Conservation (phyloP, 305 asterid genomes). For the Fraxinus dipetala region DNA sequence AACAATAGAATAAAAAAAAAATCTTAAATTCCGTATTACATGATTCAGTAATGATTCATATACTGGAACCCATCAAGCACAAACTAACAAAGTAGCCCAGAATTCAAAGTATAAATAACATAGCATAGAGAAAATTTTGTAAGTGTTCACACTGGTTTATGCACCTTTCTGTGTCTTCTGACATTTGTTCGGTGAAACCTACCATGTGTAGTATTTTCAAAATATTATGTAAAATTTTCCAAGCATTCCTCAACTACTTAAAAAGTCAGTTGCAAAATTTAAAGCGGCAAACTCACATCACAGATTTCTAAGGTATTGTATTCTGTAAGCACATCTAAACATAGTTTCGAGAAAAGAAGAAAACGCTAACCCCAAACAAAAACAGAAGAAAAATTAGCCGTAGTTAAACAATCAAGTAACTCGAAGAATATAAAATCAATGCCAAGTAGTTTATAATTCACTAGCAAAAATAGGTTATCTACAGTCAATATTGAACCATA, state of each 20-base stretch:
- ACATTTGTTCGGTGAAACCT: not conserved
- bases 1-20: not conserved
- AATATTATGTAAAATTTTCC: not conserved
- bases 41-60: not conserved
- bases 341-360: not conserved
- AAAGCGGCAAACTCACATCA: not conserved
- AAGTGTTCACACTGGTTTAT: not conserved
- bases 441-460: not conserved
- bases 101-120: not conserved
- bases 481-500: conserved; percentile 21
- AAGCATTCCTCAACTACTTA: not conserved
- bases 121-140: not conserved
- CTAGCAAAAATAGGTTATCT: not conserved
- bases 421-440: not conserved
- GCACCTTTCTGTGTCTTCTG: not conserved
- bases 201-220: not conserved
- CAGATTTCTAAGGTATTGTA: not conserved
- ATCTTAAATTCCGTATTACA: not conserved
- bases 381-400: not conserved
- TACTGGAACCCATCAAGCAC: not conserved
- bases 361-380: not conserved
- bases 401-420: not conserved
- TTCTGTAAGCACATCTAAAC: not conserved
- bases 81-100: not conserved
- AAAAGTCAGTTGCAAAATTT: not conserved